Base-by-base conservation (phyloP, 1,284 basidiomycete genomes). In the Sanghuangporus baumii region DNA sequence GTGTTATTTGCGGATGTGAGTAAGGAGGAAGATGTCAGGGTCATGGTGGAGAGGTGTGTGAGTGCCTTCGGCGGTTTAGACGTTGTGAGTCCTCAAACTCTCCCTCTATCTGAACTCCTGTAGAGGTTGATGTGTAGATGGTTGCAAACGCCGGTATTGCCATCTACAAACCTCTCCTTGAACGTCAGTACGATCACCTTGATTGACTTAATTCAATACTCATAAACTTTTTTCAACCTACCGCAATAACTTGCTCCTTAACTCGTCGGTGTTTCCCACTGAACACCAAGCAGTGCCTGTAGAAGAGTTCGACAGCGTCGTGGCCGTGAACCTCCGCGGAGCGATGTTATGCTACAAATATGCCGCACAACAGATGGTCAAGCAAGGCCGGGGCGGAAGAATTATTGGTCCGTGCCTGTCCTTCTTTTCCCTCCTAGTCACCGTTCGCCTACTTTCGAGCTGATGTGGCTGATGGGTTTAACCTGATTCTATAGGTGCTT, bases 291-390 rank as follows among this genome's bases (percentile, higher is more conserved):
- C 36, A 66, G 66, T 60, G 2, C 40, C 57, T 3, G 40, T 36
- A 11, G 62, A 65, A n/a, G 57, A 64, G 16, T 64, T 61, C 23
- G 61, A 64, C 52, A 50, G 55, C 7, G 23, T 65, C n/a, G 56
- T 57, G 12, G 52, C 63, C 9, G 65, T 67, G 7, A 67, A 67
- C 54, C 50, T 67, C n/a, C 57, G 59, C 7, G 61, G 65, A 14
- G 62, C 64, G 38, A 61, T 66, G 51, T 55, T 67, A 8, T 67
- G 66, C 46, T 66, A 65, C 50, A 66, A 65, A 55, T 60, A 61
- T 54, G 66, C 66, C 16, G 66, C 66, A 9, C 58, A 60, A 23
- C 66, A 67, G 40, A 67, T 67, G 66, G 38, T 67, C 18, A 60
- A 66, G 48, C 66, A 67, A 50, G 59, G 61, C n/a, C 43, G 51